Conservation (phyloP, 23 red algal genomes). For the Cyanidiococcus yangmingshanensis region DNA sequence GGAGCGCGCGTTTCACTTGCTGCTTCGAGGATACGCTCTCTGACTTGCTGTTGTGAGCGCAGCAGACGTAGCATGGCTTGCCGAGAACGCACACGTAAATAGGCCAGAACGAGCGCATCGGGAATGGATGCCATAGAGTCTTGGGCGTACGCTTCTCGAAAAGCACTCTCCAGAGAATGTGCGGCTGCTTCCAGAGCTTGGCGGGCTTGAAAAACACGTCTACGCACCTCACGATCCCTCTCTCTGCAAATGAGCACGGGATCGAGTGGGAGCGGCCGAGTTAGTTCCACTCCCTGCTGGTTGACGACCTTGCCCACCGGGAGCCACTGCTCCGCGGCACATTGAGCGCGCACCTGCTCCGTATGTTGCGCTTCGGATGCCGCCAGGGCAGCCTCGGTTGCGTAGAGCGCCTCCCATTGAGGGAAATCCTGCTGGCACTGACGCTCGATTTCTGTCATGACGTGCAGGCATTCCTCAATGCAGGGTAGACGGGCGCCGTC, state of each 20-base stretch:
- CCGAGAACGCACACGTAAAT: background rate
- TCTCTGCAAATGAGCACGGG: background rate
- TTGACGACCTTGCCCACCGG: background rate
- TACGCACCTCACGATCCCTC: background rate
- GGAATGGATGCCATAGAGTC: background rate
- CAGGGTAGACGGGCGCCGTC: background rate
- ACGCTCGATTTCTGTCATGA: background rate
- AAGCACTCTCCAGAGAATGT: background rate
- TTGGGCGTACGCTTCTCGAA: background rate
- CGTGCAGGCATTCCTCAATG: background rate
- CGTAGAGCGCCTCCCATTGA: background rate
- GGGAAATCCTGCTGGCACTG: background rate
- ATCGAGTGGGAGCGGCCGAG: background rate
- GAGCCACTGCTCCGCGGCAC: background rate
- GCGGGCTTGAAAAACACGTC: background rate
- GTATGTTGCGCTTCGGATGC: background rate
- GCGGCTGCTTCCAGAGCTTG: background rate
- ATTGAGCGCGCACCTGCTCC: background rate
- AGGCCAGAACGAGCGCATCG: background rate
- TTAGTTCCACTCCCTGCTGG: background rate
- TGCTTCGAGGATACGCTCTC: background rate
- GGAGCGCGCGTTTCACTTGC: background rate
- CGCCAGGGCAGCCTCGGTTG: background rate
- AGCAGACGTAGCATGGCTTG: background rate
- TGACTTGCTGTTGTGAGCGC: background rate